Percentiles rank a stretch among this genome's conserved stretches.
Conservation (phyloP, 176 grass and related monocot species). For the Juncus effusus region DNA sequence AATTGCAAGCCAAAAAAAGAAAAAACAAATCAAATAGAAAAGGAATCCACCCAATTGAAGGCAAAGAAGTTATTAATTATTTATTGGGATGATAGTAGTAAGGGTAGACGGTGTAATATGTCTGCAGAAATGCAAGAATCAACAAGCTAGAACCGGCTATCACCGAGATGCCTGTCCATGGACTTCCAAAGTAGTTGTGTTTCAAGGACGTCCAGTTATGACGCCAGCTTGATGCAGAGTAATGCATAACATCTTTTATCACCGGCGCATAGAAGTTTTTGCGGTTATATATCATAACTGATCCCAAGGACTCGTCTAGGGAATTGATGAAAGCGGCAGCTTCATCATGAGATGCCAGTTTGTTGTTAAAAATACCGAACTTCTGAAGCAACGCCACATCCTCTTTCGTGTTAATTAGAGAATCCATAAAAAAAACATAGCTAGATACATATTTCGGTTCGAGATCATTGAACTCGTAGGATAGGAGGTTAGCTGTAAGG, state of each 20-base stretch:
- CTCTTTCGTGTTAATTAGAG: neutral
- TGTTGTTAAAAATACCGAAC: slow-evolving; percentile 16
- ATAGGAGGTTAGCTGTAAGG: neutral
- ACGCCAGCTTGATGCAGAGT: slow-evolving; percentile 11
- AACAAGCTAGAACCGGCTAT: neutral
- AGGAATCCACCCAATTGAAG: no score
- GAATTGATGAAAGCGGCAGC: slow-evolving; percentile 12
- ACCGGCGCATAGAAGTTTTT: neutral
- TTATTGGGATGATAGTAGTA: no score
- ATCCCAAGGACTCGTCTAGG: neutral
- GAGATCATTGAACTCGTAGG: no score
- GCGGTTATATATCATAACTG: no score
- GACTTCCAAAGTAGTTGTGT: slow-evolving; percentile 17
- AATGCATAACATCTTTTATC: neutral
- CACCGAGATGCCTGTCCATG: slow-evolving; percentile 7
- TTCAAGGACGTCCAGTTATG: neutral
- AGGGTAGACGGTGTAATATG: no score
- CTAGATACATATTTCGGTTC: neutral
- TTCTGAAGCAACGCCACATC: slow-evolving; percentile 19
- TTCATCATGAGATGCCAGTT: slow-evolving; percentile 18
- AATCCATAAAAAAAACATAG: slow-evolving; percentile 1
- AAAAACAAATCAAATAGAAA: no score
- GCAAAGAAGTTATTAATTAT: no score
- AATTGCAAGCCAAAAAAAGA: no score
- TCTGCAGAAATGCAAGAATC: no score